A percentile compares a stretch with the other conserved stretches of the same genome.
phyloP scores from a whole-genome alignment of 2,329 filamentous ascomycete genomes.

The Venturia effusa region DNA sequence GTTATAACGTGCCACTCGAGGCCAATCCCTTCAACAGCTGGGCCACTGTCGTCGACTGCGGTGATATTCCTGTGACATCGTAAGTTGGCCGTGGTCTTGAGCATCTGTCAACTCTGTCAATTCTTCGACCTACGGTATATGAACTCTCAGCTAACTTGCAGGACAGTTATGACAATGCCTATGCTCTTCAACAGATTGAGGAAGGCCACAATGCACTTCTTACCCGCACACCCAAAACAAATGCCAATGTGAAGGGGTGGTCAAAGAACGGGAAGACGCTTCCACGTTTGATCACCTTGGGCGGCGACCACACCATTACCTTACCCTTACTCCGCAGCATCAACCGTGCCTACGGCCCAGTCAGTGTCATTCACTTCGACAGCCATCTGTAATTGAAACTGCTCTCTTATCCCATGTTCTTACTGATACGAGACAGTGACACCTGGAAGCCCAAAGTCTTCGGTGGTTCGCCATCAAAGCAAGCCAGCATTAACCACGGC shows the following conservation, averaged over 20 bases:
- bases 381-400: constrained; percentile 38
- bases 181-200: constrained; percentile 74
- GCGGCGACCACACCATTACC: constrained; percentile 53
- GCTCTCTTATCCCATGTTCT: background rate
- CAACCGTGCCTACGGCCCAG: constrained; percentile 56
- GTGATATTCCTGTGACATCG: constrained; percentile 77
- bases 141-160: background rate
- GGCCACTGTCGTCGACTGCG: constrained; percentile 71
- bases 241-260: constrained; percentile 50
- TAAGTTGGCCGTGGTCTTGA: constrained; percentile 31
- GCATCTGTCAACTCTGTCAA: background rate
- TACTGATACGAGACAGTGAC: constrained; percentile 23
- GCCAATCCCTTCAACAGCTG: constrained; percentile 76
- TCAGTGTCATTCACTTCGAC: constrained; percentile 54
- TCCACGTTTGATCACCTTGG: constrained; percentile 67
- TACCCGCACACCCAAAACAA: constrained; percentile 57
- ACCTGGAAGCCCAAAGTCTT: constrained; percentile 78
- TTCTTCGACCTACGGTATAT: too few relatives aligned
- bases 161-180: constrained; percentile 66
- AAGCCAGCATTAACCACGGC: constrained; percentile 72
- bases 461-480: constrained; percentile 65
- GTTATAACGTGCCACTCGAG: constrained; percentile 72
- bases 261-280: constrained; percentile 65
- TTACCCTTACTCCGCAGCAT: constrained; percentile 45
- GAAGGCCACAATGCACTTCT: constrained; percentile 70